Base-by-base conservation (phyloP, 495 filamentous ascomycete genomes). In the Schizothecium vesticola region DNA sequence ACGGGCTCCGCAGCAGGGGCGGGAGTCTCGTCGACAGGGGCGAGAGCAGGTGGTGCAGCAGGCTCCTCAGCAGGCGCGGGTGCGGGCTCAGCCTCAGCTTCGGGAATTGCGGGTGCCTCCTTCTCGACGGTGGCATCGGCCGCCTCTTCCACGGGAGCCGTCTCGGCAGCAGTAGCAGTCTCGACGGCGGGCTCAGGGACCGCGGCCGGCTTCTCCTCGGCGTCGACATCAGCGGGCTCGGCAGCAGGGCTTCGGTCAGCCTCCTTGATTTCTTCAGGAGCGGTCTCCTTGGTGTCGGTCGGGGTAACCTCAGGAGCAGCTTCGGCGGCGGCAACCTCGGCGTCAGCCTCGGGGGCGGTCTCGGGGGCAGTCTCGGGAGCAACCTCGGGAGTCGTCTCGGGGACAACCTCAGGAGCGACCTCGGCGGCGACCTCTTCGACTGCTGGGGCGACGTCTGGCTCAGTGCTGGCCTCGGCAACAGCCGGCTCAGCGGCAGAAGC, bases 1-100 rank as follows among this genome's bases (percentile, higher is more conserved):
- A 36, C 33, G 10, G 29, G 29, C 29, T 33, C 29, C 33, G 33
- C 19, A 28, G n/a, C 3, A 22, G 29, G 19, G 10, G 36, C 62
- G 11, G 33, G 33, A 26, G 51, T 24, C 59, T 69, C 70, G 21
- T 67, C 69, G 29, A 33, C 16, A 19, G 64, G 26, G 0, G 25
- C 26, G 7, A 56, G 19, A 5, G 65, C 56, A 25, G 56, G 56
- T 24, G 65, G 10, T 29, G n/a, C 21, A 8, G 59, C 57, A 66
- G 22, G 23, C 29, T 59, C 58, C 4, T 24, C 58, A 59, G 16
- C 22, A 26, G 24, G 21, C 57, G 23, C 57, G 25, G 57, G 25
- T 24, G 16, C 23, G 9, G 33, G 33, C 13, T 43, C 33, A 16
- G 33, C 33, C 13, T 3, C 33, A 43, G 19, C 33, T 43, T 43